These are phyloP conservation scores for Decorospora gaudefroyi DNA, from an alignment of 2,329 filamentous ascomycete genomes.

Conservation along the genomic window DNA sequence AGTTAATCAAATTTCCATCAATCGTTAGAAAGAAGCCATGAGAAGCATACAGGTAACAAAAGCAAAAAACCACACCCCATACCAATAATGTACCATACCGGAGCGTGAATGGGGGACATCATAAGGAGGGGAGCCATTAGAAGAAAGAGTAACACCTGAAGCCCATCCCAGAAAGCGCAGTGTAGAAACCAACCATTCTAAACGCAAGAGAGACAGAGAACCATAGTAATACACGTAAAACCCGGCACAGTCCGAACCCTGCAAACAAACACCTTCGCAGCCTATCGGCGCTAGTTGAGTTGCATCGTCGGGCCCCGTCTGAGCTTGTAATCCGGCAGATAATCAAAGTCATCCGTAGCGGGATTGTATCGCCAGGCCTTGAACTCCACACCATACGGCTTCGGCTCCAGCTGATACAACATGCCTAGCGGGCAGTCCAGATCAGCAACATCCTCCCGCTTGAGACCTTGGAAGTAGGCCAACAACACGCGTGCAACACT, in stretches of 20 bases:
- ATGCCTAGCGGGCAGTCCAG: conserved; percentile 92
- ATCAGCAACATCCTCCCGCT: conserved; percentile 87
- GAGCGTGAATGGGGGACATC: background rate
- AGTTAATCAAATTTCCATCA: too few species aligned
- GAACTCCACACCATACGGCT: conserved; percentile 97
- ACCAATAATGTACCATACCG: background rate
- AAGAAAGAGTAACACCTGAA: background rate
- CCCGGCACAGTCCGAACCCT: background rate
- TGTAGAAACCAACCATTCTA: conserved; percentile 1
- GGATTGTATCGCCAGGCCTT: conserved; percentile 92
- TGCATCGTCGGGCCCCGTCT: conserved; percentile 55
- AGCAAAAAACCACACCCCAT: too few species aligned
- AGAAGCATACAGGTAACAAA: too few species aligned
- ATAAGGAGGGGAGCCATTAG: background rate
- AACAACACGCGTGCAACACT: conserved; percentile 90
- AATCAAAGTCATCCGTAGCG: conserved; percentile 76
- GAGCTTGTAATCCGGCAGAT: conserved; percentile 81
- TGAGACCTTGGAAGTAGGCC: conserved; percentile 94
- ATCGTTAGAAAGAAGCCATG: too few species aligned
- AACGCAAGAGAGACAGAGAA: background rate
- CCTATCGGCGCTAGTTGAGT: conserved; percentile 17
- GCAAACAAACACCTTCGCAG: background rate
- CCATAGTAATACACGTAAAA: conserved; percentile 10
- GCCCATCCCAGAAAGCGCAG: too few species aligned
- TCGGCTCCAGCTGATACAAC: conserved; percentile 92